Base-by-base conservation (phyloP, 2,329 filamentous ascomycete genomes). In the Botryotinia convoluta region DNA sequence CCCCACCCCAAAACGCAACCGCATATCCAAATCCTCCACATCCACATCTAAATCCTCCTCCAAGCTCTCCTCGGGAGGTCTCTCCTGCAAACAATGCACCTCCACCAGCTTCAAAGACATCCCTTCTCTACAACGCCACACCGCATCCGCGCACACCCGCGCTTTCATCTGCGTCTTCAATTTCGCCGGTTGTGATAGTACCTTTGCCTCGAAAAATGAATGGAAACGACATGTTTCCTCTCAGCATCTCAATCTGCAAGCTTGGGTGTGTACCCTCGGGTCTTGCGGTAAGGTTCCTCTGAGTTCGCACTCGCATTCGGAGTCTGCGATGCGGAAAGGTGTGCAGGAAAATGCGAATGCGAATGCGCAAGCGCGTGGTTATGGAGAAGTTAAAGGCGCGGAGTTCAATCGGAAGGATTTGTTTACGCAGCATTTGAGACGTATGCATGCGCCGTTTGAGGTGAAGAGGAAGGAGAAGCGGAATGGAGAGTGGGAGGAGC, bases 181-280 rank as follows among this genome's bases (percentile, higher is more conserved):
- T 44, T 90, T 89, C 72, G 96, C 94, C 73, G 92, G 92, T 48
- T 98, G 95, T 83, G 76, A 75, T 0, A 88, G 90, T 3, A 90
- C 87, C 0, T 97, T 97, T 79, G 87, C 88, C 4, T 91, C 87
- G 77, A 97, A 97, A 84, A 97, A 97, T 80, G 95, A 98, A 81
- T 98, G 95, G 95, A 98, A 98, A 82, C 90, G 95, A 0, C 95
- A 98, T 80, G 89, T 95, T 78, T 84, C 86, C 45, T 92, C 92
- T 0, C 92, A 97, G 80, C 95, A 98, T 80, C 85, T 97, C 35
- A 88, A 91, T 71, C 85, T 93, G 4, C 84, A 87, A 62, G 92
- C 90, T 82, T 98, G 91, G 89, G 86, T 91, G 73, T 98, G 95
- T 83, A 79, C 83, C 39, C 77, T 79, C 18, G 80, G 79, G 37